A percentile compares a stretch with the other conserved stretches of the same genome.
phyloP scores from a whole-genome alignment of 768 basidiomycete species.

The Boletus subparvulus region DNA sequence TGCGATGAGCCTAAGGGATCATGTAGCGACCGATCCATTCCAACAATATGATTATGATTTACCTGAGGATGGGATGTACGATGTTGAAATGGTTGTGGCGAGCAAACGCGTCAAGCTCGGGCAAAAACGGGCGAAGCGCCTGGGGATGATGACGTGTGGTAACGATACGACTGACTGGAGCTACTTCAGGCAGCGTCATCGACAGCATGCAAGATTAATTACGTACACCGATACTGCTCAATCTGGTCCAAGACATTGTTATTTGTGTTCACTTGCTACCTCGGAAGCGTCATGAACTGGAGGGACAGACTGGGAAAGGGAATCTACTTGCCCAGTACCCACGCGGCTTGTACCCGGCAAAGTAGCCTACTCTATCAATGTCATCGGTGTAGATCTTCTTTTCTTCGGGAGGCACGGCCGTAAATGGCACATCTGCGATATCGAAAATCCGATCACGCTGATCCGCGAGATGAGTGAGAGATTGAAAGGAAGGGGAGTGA shows the following conservation, averaged over 20 bases:
- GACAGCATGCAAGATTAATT: background rate
- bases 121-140: constrained; percentile 30
- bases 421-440: constrained; percentile 45
- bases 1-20: constrained; percentile 42
- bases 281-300: background rate
- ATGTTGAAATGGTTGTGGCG: constrained; percentile 52
- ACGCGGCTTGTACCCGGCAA: constrained; percentile 50
- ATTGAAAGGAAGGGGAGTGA: background rate
- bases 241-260: constrained; percentile 60
- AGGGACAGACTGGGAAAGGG: background rate
- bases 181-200: background rate
- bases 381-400: constrained; percentile 39
- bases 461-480: constrained; percentile 17
- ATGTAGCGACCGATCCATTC: background rate
- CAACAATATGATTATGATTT: background rate
- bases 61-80: constrained; percentile 49
- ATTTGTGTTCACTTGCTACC: constrained; percentile 51
- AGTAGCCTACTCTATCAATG: constrained; percentile 43
- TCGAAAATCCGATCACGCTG: constrained; percentile 49
- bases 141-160: constrained; percentile 46
- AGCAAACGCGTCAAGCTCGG: constrained; percentile 49
- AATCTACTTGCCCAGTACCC: background rate
- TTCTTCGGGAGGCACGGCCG: constrained; percentile 41
- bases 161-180: constrained; percentile 47
- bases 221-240: constrained; percentile 60